Evolutionary conservation across 352 stramenopile genomes (phyloP), one percentile per base, ranked within the genome.

Genomic region (Salisapilia sapeloensis): DNA sequence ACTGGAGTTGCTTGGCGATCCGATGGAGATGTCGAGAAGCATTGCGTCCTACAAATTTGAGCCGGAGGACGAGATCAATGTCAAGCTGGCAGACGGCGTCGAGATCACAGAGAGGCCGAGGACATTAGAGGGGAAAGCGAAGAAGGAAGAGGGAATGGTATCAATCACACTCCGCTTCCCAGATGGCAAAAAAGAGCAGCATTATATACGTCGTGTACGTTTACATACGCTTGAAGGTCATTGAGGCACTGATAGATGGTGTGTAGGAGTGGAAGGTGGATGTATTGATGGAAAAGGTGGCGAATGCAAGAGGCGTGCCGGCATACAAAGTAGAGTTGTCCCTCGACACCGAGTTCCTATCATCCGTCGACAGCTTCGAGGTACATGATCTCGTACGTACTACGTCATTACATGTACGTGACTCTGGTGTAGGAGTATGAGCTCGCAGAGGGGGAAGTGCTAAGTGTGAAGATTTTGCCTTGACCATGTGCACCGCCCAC

Each of bases 21-120:
- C 43, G 4, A 34, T 84, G 28, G 37, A 38, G 1, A 31, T 84
- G 8, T 38, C 39, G 19, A 46, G 79, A 35, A 57, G 34, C 0
- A 46, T 84, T 6, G 58, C 61, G 24, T 51, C 31, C 31, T 71
- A 77, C 35, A 54, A 53, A 2, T 44, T 84, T 18, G 49, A 62
- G 0, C 55, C 80, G 22, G 41, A 56, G 18, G 69, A 84, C 24
- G 69, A 77, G n/a, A 67, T 84, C 30, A 54, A 40, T 0, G 69
- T 84, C 4, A 47, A 50, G 44, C 42, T 80, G 15, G 42, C 42
- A 12, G 66, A 59, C 19, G 45, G 24, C 3, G 56, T 61, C 3
- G 46, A 56, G 10, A 28, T 13, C 13, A 12, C 24, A 10, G 10
- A 10, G 10, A 28, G 13, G 10, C 24, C 10, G 10, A 28, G 13